A percentile compares a stretch with the other conserved stretches of the same genome.
Evolutionary conservation across 805 yeast species (phyloP).

Genomic region (Ogataea naganishii): DNA sequence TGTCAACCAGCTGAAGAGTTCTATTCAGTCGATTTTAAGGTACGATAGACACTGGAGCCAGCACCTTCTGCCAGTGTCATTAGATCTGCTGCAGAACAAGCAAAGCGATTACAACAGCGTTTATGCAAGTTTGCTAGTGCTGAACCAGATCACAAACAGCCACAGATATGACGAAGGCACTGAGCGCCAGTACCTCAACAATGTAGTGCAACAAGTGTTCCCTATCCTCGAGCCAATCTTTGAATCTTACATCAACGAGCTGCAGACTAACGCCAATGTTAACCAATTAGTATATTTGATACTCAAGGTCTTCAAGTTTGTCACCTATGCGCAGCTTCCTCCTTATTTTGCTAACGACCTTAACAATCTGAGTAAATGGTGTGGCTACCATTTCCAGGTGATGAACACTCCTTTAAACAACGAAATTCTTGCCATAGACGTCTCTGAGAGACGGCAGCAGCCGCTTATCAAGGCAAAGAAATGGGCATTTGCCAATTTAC

Average conservation of each 20-base stretch:
- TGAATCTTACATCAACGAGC: slow-evolving; percentile 28
- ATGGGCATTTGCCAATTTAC: slow-evolving; percentile 78
- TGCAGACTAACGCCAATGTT: slow-evolving; percentile 22
- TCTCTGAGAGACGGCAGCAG: slow-evolving; percentile 34
- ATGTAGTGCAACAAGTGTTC: slow-evolving; percentile 46
- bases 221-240: slow-evolving; percentile 59
- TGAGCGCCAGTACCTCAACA: slow-evolving; percentile 42
- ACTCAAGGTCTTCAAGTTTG: slow-evolving; percentile 70
- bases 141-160: slow-evolving; percentile 60
- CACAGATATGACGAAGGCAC: slow-evolving; percentile 62
- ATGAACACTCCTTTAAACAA: slow-evolving; percentile 46
- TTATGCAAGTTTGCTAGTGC: slow-evolving; percentile 61
- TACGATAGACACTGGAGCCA: slow-evolving; percentile 43
- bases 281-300: slow-evolving; percentile 66
- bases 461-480: slow-evolving; percentile 65
- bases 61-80: slow-evolving; percentile 36
- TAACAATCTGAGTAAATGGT: slow-evolving; percentile 52
- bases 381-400: slow-evolving; percentile 57
- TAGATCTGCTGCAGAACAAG: slow-evolving; percentile 32
- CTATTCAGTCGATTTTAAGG: slow-evolving; percentile 45
- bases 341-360: slow-evolving; percentile 39
- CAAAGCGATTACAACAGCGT: slow-evolving; percentile 32
- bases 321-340: slow-evolving; percentile 68
- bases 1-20: slow-evolving; percentile 48
- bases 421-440: slow-evolving; percentile 34